Percentiles rank a stretch among this genome's conserved stretches.
phyloP scores from a whole-genome alignment of 2,329 filamentous ascomycete genomes.

The Talaromyces atroroseus region DNA sequence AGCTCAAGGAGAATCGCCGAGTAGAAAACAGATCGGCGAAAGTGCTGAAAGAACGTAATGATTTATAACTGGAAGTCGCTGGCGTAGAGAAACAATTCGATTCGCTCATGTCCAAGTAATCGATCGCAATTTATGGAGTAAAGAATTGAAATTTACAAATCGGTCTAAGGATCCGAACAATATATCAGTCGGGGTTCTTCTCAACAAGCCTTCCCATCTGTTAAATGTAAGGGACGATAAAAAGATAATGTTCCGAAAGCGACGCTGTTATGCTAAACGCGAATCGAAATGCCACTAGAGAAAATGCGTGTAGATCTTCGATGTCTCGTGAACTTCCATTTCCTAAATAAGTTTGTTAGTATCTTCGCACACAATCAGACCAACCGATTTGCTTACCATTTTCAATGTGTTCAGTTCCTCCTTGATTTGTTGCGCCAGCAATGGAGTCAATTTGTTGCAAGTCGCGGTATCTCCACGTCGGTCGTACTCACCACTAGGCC shows the following conservation, averaged over 20 bases:
- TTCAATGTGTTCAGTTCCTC: conserved; percentile 99
- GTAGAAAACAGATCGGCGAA: background rate
- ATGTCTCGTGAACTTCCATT: conserved; percentile 99
- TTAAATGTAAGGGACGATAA: background rate
- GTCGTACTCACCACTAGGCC: conserved; percentile 93
- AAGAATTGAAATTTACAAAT: conserved; percentile 11
- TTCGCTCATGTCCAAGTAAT: conserved; percentile 11
- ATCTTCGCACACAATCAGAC: conserved; percentile 2
- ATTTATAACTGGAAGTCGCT: conserved; percentile 2
- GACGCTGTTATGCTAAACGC: conserved; percentile 19
- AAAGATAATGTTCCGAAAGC: conserved; percentile 6
- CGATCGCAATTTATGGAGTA: conserved; percentile 9
- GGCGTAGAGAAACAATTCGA: conserved; percentile 5
- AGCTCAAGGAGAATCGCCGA: background rate
- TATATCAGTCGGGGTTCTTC: conserved; percentile 4
- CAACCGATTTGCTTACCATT: conserved; percentile 64
- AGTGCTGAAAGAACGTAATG: conserved; percentile 1
- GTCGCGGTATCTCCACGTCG: conserved; percentile 93
- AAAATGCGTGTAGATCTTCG: conserved; percentile 99
- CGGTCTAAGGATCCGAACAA: conserved; percentile 12
- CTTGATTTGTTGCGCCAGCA: conserved; percentile 98
- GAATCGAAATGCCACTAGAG: conserved; percentile 55
- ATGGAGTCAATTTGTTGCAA: conserved; percentile 93
- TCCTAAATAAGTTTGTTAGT: conserved; percentile 60
- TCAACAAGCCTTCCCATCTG: conserved; percentile 8